phyloP scores from a whole-genome alignment of 2,329 filamentous ascomycete species.

The Xylariaceae sp. region DNA sequence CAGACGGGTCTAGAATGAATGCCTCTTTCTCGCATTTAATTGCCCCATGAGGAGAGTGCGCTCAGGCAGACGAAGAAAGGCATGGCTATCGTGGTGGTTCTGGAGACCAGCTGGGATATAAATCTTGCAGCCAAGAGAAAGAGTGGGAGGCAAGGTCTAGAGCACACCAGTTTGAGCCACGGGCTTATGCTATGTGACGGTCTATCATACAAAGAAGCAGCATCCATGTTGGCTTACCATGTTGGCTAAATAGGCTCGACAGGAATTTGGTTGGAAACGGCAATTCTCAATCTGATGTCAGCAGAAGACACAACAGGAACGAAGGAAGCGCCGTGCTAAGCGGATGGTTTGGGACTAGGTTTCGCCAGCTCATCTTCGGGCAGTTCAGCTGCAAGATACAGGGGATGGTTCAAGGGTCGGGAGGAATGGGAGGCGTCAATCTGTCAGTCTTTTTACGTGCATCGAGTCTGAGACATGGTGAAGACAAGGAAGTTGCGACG shows the following conservation, averaged over 20 bases:
- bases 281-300: not conserved
- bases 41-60: too few relatives aligned
- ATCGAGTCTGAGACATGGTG: constrained; percentile 19
- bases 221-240: constrained; percentile 4
- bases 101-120: too few relatives aligned
- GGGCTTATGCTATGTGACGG: not conserved
- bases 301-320: constrained; percentile 3
- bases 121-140: not conserved
- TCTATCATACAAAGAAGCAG: not conserved
- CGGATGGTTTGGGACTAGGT: too few relatives aligned
- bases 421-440: too few relatives aligned
- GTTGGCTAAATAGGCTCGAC: constrained; percentile 6
- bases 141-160: not conserved
- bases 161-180: not conserved
- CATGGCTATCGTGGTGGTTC: too few relatives aligned
- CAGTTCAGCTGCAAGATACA: too few relatives aligned
- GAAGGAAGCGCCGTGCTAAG: not conserved
- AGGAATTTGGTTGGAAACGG: constrained; percentile 11
- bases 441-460: too few relatives aligned
- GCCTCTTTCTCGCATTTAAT: too few relatives aligned
- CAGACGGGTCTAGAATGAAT: too few relatives aligned
- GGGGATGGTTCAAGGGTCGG: constrained; percentile 9
- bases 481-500: constrained; percentile 7
- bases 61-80: not conserved
- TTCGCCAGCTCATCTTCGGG: too few relatives aligned